Base-by-base conservation (phyloP, 495 filamentous ascomycete genomes). In the Daldinia concentrica region DNA sequence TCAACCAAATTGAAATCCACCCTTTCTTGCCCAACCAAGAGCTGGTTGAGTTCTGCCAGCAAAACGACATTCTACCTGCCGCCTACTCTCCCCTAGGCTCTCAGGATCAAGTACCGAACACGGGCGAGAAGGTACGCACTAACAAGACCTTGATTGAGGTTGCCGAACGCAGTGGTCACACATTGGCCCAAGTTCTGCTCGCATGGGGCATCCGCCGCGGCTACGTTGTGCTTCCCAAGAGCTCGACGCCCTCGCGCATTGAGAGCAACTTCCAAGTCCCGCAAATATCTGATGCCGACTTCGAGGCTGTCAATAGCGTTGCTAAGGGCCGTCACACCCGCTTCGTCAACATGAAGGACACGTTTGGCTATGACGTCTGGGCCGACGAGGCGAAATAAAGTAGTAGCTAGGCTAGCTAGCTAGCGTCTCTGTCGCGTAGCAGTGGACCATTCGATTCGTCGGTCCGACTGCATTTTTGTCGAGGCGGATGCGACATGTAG, bases 301-400 rank as follows among this genome's bases (percentile, higher is more conserved):
- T 83, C 52, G 54, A 74, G 58, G 81, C 79, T 14, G 62, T 84
- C 51, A 69, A 83, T 68, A 69, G 71, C 26, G 82, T 84, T 1
- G 81, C 82, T 3, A 74, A 73, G 80, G 90, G 78, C 30, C 67
- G 79, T 58, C 86, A 90, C 74, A 84, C 82, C 62, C 86, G 91
- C 62, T 93, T 93, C 76, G 90, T 93, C 43, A 92, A 93, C 79
- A 93, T 93, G 90, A 93, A 91, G 82, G 89, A 93, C 61, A 84
- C 81, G 1, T 87, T 87, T 73, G 83, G 85, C 12, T 84, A 82
- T 55, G 80, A 87, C 63, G 76, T 84, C 26, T 84, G 82, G 82
- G 77, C 84, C 4, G 83, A 80, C 48, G 85, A 86, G 73, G 58
- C 76, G n/a, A 54, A 54, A 54, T 54, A 54, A 17, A 54, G 24